Base-by-base conservation (phyloP, 495 filamentous ascomycete species). In the Neurospora sp. region DNA sequence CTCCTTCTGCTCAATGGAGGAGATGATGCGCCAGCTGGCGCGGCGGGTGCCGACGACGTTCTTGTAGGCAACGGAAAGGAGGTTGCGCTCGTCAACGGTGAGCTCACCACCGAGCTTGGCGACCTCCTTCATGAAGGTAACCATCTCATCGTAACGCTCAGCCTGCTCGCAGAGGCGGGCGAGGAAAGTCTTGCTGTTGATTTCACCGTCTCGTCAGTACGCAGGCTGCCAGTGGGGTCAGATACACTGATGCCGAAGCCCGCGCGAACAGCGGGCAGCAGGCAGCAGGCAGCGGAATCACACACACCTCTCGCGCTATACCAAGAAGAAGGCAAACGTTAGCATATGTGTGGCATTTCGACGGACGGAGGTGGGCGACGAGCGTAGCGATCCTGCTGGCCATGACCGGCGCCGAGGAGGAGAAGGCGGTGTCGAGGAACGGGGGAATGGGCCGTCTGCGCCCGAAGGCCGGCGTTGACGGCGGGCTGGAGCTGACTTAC, bases 91-190 rank as follows among this genome's bases (percentile, higher is more conserved):
- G 84, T 99, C 96, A 77, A 98, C 96, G 74, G 92, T 93, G 80
- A 99, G 92, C 84, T 96, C 93, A 78, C 96, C 96, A 77, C 94
- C 96, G 79, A 99, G 90, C 95, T 98, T 97, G 83, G 96, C 96
- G 82, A 99, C 96, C 91, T 97, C 94, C 93, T 99, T 99, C 96
- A 99, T 99, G 89, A 93, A 99, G 81, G 91, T 93, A 78, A 99
- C 96, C 96, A 99, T 99, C 87, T 99, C 96, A 93, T 99, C 96
- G 84, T 99, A 99, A 83, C 96, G 96, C 90, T 99, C 96, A 82
- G 96, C 96, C 91, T 99, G 96, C 93, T 99, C 96, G 89, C 96
- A 98, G 83, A 99, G 93, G 88, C 96, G 91, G 82, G 96, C 96
- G 83, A 99, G 93, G 89, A 99, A 99, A 79, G 96, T 99, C 92